Evolutionary conservation across 768 basidiomycete species (phyloP).

Genomic region (Coprinopsis sp.): DNA sequence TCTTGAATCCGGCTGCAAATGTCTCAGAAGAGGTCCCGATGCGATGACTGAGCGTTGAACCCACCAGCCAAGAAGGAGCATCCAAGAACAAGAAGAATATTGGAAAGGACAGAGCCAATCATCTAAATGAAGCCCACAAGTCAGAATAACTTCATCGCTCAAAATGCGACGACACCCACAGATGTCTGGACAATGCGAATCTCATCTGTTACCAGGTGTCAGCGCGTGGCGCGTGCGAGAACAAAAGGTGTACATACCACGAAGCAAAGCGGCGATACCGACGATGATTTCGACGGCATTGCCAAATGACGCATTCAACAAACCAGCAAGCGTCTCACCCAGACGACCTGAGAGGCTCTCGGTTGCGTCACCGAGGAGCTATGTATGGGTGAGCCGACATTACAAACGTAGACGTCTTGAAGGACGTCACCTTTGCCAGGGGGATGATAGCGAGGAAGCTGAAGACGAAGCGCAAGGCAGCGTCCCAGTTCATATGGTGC

Average conservation of each 20-base stretch:
- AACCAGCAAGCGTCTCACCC: conserved; percentile 81
- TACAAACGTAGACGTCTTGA: conserved; percentile 12
- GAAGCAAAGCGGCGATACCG: conserved; percentile 76
- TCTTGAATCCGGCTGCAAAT: conserved; percentile 56
- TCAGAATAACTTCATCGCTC: neutral
- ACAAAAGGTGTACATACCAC: conserved; percentile 41
- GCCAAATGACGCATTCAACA: conserved; percentile 81
- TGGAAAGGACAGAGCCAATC: conserved; percentile 88
- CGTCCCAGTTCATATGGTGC: conserved; percentile 70
- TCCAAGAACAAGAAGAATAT: conserved; percentile 84
- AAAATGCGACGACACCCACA: conserved; percentile 34
- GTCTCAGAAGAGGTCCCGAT: neutral
- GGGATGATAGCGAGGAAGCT: conserved; percentile 84
- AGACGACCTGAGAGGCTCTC: conserved; percentile 75
- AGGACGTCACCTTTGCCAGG: conserved; percentile 67
- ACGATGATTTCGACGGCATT: conserved; percentile 90
- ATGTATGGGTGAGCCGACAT: conserved; percentile 3
- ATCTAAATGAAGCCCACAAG: conserved; percentile 42
- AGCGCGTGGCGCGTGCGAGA: neutral
- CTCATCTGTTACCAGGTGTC: conserved; percentile 45
- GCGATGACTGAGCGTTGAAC: conserved; percentile 1
- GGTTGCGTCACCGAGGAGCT: conserved; percentile 78
- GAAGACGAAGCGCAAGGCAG: conserved; percentile 65
- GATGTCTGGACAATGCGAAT: conserved; percentile 91
- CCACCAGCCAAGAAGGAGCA: conserved; percentile 83